Percentiles rank a stretch among this genome's conserved stretches.
phyloP scores from a whole-genome alignment of 805 yeast genomes.

The Candida sithepensis region DNA sequence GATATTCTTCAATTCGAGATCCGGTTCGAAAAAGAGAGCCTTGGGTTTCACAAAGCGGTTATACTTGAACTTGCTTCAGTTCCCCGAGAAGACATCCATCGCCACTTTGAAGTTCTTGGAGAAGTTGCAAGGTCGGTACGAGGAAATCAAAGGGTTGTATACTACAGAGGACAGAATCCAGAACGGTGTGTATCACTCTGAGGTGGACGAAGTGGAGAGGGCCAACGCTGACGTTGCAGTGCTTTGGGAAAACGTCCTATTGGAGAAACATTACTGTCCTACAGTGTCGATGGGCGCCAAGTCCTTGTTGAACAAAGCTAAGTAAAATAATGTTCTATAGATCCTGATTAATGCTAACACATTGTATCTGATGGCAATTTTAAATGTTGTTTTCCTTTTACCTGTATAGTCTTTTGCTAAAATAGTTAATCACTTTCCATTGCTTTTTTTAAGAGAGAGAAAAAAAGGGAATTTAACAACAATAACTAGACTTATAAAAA shows the following conservation, averaged over 20 bases:
- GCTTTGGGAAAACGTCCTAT: conserved; percentile 79
- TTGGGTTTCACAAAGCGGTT: conserved; percentile 81
- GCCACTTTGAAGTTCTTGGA: conserved; percentile 78
- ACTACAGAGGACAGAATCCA: conserved; percentile 85
- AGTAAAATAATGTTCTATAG: no score
- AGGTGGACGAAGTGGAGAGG: conserved; percentile 63
- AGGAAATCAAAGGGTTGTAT: conserved; percentile 70
- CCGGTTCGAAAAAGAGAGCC: conserved; percentile 65
- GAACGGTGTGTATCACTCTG: conserved; percentile 73
- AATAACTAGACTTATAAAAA: not conserved
- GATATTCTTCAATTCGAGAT: conserved; percentile 71
- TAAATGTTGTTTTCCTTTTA: not conserved
- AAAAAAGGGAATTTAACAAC: not conserved
- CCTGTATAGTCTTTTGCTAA: no score
- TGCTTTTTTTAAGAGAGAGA: not conserved
- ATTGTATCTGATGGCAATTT: no score
- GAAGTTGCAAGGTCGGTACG: conserved; percentile 66
- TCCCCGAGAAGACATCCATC: conserved; percentile 84
- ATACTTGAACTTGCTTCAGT: conserved; percentile 60
- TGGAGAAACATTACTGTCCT: conserved; percentile 83
- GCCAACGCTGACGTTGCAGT: conserved; percentile 86
- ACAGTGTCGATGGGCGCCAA: conserved; percentile 66
- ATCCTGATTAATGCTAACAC: no score
- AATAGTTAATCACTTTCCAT: not conserved
- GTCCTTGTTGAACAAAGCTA: conserved; percentile 35